Conservation (phyloP, 768 basidiomycete species). For the Pulveroboletus frians region DNA sequence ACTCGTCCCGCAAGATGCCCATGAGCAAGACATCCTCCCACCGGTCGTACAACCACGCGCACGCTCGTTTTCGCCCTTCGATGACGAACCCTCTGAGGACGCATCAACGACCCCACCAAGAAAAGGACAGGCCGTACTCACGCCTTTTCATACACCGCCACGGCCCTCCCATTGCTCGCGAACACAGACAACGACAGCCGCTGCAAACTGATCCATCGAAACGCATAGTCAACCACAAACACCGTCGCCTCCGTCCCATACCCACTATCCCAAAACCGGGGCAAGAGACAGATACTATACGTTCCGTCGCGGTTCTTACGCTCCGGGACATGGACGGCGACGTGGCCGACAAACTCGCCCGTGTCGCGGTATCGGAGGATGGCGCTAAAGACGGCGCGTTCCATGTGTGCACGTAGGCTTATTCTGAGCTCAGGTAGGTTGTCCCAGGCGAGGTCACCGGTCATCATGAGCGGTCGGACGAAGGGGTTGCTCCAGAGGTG, state of each 20-base stretch:
- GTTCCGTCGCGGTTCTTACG: conserved; percentile 29
- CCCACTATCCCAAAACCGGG: conserved; percentile 35
- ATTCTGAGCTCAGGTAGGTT: conserved; percentile 13
- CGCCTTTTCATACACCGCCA: conserved; percentile 39
- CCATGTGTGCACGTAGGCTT: conserved; percentile 19
- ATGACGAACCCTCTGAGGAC: conserved; percentile 35
- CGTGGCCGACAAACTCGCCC: conserved; percentile 31
- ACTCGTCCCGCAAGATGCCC: conserved; percentile 39
- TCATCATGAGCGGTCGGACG: conserved; percentile 21
- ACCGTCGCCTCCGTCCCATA: conserved; percentile 38
- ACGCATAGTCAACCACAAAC: conserved; percentile 39
- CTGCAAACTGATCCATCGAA: conserved; percentile 36
- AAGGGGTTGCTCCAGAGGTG: conserved; percentile 28
- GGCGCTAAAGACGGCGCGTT: conserved; percentile 24
- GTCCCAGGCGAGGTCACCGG: conserved; percentile 10
- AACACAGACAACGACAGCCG: conserved; percentile 38
- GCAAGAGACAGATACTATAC: conserved; percentile 29
- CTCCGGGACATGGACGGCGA: conserved; percentile 23
- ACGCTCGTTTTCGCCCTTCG: conserved; percentile 36
- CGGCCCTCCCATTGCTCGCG: conserved; percentile 35
- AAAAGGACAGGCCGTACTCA: conserved; percentile 24
- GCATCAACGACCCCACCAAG: not conserved
- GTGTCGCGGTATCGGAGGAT: conserved; percentile 28
- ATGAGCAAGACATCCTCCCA: conserved; percentile 38
- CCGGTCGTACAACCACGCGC: conserved; percentile 31